Evolutionary conservation across 495 filamentous ascomycete species (phyloP).

Genomic region (Barbatosphaeria neglecta): DNA sequence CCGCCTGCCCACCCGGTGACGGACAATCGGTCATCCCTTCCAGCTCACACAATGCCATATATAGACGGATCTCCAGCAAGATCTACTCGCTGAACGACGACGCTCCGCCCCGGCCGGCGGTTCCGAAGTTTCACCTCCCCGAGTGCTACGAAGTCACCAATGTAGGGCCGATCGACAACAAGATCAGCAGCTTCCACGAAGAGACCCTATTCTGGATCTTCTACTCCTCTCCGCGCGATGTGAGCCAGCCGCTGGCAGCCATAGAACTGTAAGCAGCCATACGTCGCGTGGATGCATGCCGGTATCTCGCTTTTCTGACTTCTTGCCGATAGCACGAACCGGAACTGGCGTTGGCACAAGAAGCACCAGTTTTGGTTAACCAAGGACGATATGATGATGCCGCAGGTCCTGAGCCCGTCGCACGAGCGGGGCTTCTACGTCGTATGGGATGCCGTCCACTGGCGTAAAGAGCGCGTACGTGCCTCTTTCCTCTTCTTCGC

Average conservation of each 20-base stretch:
- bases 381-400: constrained; percentile 66
- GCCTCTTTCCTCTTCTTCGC: neutral
- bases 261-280: constrained; percentile 51
- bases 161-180: constrained; percentile 64
- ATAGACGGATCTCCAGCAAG: constrained; percentile 31
- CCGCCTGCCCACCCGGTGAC: neutral
- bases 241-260: constrained; percentile 75
- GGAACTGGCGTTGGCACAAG: constrained; percentile 92
- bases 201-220: constrained; percentile 93
- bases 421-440: constrained; percentile 82
- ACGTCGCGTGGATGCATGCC: neutral
- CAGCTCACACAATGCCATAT: neutral
- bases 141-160: constrained; percentile 82
- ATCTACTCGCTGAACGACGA: constrained; percentile 60
- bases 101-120: constrained; percentile 52
- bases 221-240: constrained; percentile 75
- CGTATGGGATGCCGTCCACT: constrained; percentile 73
- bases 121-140: constrained; percentile 69
- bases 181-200: constrained; percentile 73
- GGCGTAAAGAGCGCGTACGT: constrained; percentile 74
- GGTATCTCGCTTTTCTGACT: constrained; percentile 5
- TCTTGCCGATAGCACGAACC: constrained; percentile 28
- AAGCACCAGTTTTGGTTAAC: constrained; percentile 81
- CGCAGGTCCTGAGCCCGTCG: constrained; percentile 51
- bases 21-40: neutral